Conservation (phyloP, 1,284 basidiomycete genomes). For the Malassezia yamatoensis region DNA sequence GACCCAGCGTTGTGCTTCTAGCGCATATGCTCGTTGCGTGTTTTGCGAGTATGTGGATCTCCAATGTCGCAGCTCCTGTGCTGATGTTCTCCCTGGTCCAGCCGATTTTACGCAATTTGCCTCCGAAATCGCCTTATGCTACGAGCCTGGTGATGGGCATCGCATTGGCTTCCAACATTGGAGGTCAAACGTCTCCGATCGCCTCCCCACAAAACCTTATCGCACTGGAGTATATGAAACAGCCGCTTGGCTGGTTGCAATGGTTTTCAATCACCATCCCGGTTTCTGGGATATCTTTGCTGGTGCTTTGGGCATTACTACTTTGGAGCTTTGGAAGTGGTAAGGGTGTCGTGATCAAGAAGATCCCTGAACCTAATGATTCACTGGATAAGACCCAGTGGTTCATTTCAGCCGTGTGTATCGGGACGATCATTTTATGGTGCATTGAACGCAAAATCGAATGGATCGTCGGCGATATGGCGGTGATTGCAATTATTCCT, state of each 20-base stretch:
- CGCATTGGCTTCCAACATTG: conserved; percentile 92
- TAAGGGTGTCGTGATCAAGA: conserved; percentile 49
- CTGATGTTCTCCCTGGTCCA: conserved; percentile 93
- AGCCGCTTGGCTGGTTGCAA: conserved; percentile 72
- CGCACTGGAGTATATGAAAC: conserved; percentile 76
- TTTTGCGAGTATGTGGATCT: conserved; percentile 99
- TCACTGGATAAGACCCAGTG: conserved; percentile 72
- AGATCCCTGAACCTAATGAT: conserved; percentile 29
- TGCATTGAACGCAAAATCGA: conserved; percentile 77
- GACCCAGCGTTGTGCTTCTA: conserved; percentile 73
- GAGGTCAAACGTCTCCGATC: conserved; percentile 81
- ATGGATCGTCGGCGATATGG: conserved; percentile 77
- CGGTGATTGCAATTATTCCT: conserved; percentile 85
- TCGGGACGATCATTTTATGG: conserved; percentile 83
- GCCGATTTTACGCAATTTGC: conserved; percentile 86
- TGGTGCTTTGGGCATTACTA: conserved; percentile 83
- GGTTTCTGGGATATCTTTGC: conserved; percentile 70
- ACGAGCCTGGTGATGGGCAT: conserved; percentile 90
- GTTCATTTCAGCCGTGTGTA: conserved; percentile 74
- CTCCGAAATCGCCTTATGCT: conserved; percentile 74
- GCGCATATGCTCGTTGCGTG: conserved; percentile 94
- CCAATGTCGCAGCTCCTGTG: conserved; percentile 94
- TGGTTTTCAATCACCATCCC: conserved; percentile 94
- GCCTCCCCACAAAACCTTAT: conserved; percentile 97
- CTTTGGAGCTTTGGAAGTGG: conserved; percentile 78